These are phyloP conservation scores for Pinus albicaulis DNA, from an alignment of 75 land plant genomes.

Conservation along the genomic window DNA sequence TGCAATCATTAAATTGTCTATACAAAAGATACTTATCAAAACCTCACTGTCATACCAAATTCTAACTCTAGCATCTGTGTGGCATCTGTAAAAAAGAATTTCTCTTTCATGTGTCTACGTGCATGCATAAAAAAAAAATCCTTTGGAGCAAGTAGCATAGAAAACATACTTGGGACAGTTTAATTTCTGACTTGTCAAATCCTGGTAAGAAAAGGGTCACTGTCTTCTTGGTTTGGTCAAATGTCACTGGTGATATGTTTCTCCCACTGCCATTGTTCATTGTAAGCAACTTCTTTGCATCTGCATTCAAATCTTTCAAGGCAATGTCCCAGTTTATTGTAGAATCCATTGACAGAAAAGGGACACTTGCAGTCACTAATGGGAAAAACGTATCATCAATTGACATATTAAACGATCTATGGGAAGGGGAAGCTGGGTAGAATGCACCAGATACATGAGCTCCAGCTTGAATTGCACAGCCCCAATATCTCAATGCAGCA, in stretches of 20 bases:
- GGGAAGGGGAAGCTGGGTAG: conserved; percentile 24
- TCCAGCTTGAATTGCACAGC: conserved; percentile 95
- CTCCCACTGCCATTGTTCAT: background rate
- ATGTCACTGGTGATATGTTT: conserved; percentile 37
- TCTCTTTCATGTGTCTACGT: background rate
- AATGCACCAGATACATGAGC: conserved; percentile 70
- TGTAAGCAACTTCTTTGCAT: conserved; percentile 42
- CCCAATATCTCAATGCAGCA: conserved; percentile 94
- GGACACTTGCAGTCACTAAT: conserved; percentile 51
- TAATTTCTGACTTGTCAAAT: conserved; percentile 89
- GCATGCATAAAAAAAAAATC: background rate
- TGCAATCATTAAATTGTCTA: background rate
- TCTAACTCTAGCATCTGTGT: background rate
- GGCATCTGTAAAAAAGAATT: background rate
- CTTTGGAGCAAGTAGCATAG: background rate
- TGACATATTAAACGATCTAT: conserved; percentile 6
- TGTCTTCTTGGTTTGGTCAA: conserved; percentile 49
- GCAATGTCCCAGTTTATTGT: conserved; percentile 58
- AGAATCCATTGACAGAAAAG: conserved; percentile 37
- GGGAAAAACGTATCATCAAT: conserved; percentile 49
- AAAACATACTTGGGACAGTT: conserved; percentile 75
- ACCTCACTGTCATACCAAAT: background rate
- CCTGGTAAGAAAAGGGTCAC: conserved; percentile 94
- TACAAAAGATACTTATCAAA: background rate
- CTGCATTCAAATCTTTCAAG: conserved; percentile 19